Evolutionary conservation across 495 filamentous ascomycete species (phyloP).

Genomic region (Cladorrhinum samala): DNA sequence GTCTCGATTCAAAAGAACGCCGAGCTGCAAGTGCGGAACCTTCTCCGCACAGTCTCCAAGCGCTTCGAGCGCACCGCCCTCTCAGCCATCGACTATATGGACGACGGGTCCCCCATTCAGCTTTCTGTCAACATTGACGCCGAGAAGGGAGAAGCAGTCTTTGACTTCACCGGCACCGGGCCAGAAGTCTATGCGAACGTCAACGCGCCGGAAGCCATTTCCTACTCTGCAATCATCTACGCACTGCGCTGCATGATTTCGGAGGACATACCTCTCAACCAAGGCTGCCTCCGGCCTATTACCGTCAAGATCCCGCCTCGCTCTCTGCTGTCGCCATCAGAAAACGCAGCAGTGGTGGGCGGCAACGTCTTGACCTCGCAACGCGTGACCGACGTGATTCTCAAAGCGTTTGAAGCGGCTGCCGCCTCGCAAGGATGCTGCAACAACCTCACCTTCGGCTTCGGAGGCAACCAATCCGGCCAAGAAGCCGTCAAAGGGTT

Average conservation of each 20-base stretch:
- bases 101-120: slow-evolving; percentile 83
- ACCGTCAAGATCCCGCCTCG: slow-evolving; percentile 75
- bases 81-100: slow-evolving; percentile 78
- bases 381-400: slow-evolving; percentile 88
- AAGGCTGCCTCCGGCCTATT: slow-evolving; percentile 88
- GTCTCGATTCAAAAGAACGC: slow-evolving; percentile 87
- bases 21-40: slow-evolving; percentile 72
- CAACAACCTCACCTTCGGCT: slow-evolving; percentile 85
- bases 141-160: slow-evolving; percentile 76
- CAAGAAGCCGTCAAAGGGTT: slow-evolving; percentile 64
- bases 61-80: slow-evolving; percentile 73
- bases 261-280: slow-evolving; percentile 92
- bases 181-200: slow-evolving; percentile 92
- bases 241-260: slow-evolving; percentile 87
- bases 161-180: slow-evolving; percentile 88
- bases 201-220: slow-evolving; percentile 92
- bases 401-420: slow-evolving; percentile 84
- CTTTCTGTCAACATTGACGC: slow-evolving; percentile 80
- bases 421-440: slow-evolving; percentile 88
- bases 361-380: slow-evolving; percentile 92
- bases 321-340: slow-evolving; percentile 79
- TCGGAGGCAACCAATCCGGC: slow-evolving; percentile 69
- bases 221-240: slow-evolving; percentile 95
- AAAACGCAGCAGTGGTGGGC: slow-evolving; percentile 86
- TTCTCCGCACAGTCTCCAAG: slow-evolving; percentile 73